A percentile compares a stretch with the other conserved stretches of the same genome.
Evolutionary conservation across 2,329 filamentous ascomycete species (phyloP).

Genomic region (Xylariaceae sp.): DNA sequence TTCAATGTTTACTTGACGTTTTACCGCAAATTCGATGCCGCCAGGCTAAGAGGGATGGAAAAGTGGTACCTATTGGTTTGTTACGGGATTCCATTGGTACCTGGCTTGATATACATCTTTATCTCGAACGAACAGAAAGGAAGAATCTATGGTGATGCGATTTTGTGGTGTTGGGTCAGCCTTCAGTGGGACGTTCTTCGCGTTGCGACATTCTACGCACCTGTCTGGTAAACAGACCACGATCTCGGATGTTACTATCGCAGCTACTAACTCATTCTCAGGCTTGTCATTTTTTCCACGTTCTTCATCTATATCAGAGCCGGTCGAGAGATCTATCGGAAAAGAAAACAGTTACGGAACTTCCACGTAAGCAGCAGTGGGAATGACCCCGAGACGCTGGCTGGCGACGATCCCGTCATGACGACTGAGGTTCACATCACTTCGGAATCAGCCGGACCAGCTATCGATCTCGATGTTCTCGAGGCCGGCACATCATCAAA

Average conservation of each 20-base stretch:
- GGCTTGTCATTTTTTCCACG: constrained; percentile 60
- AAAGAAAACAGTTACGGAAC: constrained; percentile 59
- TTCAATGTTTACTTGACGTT: constrained; percentile 81
- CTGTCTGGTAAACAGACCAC: constrained; percentile 54
- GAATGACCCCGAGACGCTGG: constrained; percentile 41
- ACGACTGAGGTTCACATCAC: constrained; percentile 66
- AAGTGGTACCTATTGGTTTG: constrained; percentile 66
- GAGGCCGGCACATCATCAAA: constrained; percentile 24
- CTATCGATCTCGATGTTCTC: constrained; percentile 35
- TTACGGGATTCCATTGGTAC: constrained; percentile 71
- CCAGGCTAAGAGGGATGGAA: constrained; percentile 64
- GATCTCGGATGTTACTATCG: constrained; percentile 9
- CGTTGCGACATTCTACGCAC: constrained; percentile 71
- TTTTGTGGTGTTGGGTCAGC: constrained; percentile 78
- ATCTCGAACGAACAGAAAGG: constrained; percentile 51
- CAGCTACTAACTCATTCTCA: constrained; percentile 25
- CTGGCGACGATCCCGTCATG: constrained; percentile 50
- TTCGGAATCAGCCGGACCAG: constrained; percentile 42
- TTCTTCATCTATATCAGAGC: constrained; percentile 64
- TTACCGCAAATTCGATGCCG: constrained; percentile 68
- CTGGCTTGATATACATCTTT: constrained; percentile 67
- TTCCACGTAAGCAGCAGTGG: constrained; percentile 41
- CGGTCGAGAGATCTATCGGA: constrained; percentile 66
- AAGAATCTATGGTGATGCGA: constrained; percentile 70
- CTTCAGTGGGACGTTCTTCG: constrained; percentile 67